phyloP scores from a whole-genome alignment of 2,329 filamentous ascomycete genomes.

The Fusarium sp. region DNA sequence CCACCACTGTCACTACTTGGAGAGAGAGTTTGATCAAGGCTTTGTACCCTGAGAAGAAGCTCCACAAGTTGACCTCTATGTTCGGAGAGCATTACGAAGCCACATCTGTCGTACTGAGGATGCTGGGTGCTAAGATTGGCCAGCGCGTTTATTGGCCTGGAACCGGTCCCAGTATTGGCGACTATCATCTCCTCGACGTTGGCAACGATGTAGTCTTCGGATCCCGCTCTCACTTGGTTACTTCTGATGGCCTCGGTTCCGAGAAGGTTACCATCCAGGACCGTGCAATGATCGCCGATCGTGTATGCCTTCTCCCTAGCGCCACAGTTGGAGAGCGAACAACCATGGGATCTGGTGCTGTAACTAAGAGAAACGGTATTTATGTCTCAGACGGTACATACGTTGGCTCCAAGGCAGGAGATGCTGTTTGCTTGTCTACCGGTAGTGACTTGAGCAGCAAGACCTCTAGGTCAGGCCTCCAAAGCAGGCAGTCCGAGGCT shows the following conservation, averaged over 20 bases:
- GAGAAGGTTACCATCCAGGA: slow-evolving; percentile 6
- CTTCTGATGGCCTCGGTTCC: neutral
- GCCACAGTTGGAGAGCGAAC: neutral
- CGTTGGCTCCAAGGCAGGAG: slow-evolving; percentile 6
- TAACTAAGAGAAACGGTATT: neutral
- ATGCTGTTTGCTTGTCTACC: slow-evolving; percentile 2
- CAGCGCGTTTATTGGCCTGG: slow-evolving; percentile 21
- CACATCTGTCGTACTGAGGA: neutral
- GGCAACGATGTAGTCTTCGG: slow-evolving; percentile 17
- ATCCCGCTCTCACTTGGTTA: neutral
- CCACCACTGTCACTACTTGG: slow-evolving; percentile 1
- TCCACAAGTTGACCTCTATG: neutral
- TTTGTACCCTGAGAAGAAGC: neutral
- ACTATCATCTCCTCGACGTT: slow-evolving; percentile 5
- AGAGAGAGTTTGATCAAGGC: neutral
- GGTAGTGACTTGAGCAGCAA: neutral
- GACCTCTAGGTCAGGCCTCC: neutral
- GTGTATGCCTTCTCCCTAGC: neutral
- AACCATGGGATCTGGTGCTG: slow-evolving; percentile 7
- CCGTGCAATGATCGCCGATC: slow-evolving; percentile 19
- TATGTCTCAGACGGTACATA: neutral
- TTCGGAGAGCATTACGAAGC: slow-evolving; percentile 19
- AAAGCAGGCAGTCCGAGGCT: neutral
- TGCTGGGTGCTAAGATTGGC: slow-evolving; percentile 4
- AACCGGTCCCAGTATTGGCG: neutral